Base-by-base conservation (phyloP, 208 protist genomes). In the Leishmania turanica region DNA sequence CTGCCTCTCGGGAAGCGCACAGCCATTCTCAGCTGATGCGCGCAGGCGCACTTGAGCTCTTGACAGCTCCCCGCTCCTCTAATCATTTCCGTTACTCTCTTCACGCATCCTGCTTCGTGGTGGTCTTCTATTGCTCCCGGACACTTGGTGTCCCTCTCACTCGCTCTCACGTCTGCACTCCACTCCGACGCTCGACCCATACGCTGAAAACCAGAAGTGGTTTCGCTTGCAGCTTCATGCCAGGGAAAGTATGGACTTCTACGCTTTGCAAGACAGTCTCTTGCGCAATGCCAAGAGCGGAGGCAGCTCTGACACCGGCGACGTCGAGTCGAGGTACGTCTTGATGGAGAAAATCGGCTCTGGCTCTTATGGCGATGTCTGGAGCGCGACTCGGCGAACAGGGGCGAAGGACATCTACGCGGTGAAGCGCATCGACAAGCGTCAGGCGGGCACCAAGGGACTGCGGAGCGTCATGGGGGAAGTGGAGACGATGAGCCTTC, bases 401-500 rank as follows among this genome's bases (percentile, higher is more conserved):
- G 88, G 90, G 37, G 37, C 75, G 15, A 79, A 83, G 40, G 87
- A 87, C 45, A 37, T 84, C 3, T 97, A 89, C 79, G 94, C 93
- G 19, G 86, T 97, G 47, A 98, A 98, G 83, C 88, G 92, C 49
- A 96, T 98, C 53, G 91, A 95, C 84, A 97, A 96, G 75, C 84
- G 84, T 7, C 71, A 82, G 11, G 93, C 90, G 0, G 94, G 93
- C 34, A 75, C 86, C 0, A 93, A 93, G 75, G 92, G 95, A 6
- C 80, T 97, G 34, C 78, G 86, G 15, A 88, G 91, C 69, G 90
- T 97, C 2, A 95, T 97, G 90, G 89, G 92, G 3, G 96, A 98
- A 74, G 96, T 98, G 1, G 91, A 97, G 64, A 98, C 96, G n/a
- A 95, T 98, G 91, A 95, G 89, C 83, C 76, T 96, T 47, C 89